Evolutionary conservation across 2,329 filamentous ascomycete genomes (phyloP).

Genomic region (Aspergillus piperis): DNA sequence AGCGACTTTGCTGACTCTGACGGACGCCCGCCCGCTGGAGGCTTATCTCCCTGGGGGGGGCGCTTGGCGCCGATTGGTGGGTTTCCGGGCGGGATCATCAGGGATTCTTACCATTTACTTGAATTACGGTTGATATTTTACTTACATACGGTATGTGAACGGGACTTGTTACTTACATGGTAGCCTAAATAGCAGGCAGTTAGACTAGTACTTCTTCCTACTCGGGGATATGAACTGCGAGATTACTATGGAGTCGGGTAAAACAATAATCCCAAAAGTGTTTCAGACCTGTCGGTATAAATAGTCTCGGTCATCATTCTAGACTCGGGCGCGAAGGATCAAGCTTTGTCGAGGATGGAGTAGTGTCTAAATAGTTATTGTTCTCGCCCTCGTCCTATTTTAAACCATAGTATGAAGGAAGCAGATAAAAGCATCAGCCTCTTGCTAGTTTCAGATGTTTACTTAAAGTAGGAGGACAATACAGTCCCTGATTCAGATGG

Average conservation of each 20-base stretch:
- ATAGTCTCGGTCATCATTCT: background rate
- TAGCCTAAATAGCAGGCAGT: no score
- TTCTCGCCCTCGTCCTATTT: background rate
- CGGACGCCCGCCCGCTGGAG: conserved; percentile 1
- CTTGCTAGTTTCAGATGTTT: background rate
- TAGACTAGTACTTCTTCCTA: background rate
- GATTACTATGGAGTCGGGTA: background rate
- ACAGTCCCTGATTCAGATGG: background rate
- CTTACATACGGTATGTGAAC: background rate
- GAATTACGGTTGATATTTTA: background rate
- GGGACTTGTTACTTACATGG: background rate
- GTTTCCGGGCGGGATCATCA: conserved; percentile 1
- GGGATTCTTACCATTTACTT: background rate
- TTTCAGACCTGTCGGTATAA: conserved; percentile 1
- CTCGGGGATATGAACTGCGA: background rate
- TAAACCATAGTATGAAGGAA: background rate
- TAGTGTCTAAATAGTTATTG: background rate
- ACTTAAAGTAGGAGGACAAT: no score
- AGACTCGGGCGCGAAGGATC: background rate
- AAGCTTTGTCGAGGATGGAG: background rate
- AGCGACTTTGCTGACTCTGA: background rate
- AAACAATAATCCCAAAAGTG: background rate
- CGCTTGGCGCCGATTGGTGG: conserved; percentile 11
- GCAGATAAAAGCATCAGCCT: background rate
- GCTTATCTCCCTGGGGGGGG: conserved; percentile 5